Evolutionary conservation across 2,329 filamentous ascomycete species (phyloP).

Genomic region (Botrytis pseudocinerea): DNA sequence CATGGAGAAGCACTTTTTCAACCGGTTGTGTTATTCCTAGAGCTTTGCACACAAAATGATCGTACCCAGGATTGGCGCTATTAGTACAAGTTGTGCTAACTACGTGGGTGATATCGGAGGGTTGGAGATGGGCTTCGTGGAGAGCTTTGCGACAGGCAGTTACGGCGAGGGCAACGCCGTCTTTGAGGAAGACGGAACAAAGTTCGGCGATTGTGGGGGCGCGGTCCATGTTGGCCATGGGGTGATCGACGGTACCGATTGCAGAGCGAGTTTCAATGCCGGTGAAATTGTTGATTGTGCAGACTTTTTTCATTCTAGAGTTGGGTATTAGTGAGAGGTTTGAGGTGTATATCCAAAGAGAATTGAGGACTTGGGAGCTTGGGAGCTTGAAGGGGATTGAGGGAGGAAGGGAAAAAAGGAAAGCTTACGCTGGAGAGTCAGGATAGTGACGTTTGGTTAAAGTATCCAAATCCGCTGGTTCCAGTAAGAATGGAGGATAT

Average conservation of each 20-base stretch:
- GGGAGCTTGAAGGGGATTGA: not conserved
- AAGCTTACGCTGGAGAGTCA: constrained; percentile 57
- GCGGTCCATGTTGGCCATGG: constrained; percentile 56
- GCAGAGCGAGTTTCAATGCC: constrained; percentile 65
- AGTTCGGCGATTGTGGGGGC: constrained; percentile 58
- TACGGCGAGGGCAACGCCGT: constrained; percentile 60
- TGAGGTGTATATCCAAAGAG: not conserved
- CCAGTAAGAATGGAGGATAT: constrained; percentile 59
- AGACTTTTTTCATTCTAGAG: constrained; percentile 61
- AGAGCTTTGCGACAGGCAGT: constrained; percentile 56
- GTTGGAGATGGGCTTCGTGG: constrained; percentile 53
- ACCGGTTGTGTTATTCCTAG: constrained; percentile 58
- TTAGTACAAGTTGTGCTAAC: constrained; percentile 70
- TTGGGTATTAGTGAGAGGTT: not conserved
- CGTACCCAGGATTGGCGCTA: constrained; percentile 68
- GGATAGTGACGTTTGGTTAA: constrained; percentile 60
- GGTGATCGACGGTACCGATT: constrained; percentile 61
- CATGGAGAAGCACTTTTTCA: constrained; percentile 66
- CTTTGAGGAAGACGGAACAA: constrained; percentile 55
- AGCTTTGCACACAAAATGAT: constrained; percentile 61
- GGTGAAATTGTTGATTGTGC: constrained; percentile 63
- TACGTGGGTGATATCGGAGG: constrained; percentile 61
- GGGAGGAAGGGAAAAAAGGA: not conserved
- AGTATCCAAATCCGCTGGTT: constrained; percentile 51
- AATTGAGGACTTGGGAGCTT: not conserved